Conservation (phyloP, 148 eudicot genomes). For the Dianthus caryophyllus region DNA sequence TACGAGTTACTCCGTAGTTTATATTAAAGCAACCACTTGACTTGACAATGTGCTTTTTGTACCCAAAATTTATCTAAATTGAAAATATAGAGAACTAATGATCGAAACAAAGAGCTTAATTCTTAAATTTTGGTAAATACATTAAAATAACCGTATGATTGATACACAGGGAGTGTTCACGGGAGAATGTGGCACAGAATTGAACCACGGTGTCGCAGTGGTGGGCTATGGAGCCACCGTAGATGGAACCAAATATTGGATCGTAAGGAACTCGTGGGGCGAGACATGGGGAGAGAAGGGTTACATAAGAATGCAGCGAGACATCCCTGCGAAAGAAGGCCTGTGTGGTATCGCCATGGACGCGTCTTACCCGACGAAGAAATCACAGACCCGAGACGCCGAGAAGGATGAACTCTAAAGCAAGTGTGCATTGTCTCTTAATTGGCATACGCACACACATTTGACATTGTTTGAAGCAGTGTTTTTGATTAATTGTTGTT, state of each 20-base stretch:
- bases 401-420: neutral
- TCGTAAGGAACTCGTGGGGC: conserved; percentile 84
- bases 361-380: conserved; percentile 64
- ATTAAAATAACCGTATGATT: too few species aligned
- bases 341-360: conserved; percentile 71
- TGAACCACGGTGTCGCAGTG: conserved; percentile 63
- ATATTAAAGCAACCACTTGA: too few species aligned
- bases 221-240: conserved; percentile 68
- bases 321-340: conserved; percentile 40
- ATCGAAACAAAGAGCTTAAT: too few species aligned
- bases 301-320: conserved; percentile 60
- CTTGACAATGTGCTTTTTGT: too few species aligned
- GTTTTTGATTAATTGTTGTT: too few species aligned
- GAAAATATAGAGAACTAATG: too few species aligned
- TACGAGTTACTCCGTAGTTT: too few species aligned
- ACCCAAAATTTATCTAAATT: too few species aligned
- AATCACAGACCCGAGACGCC: conserved; percentile 26
- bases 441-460: too few species aligned
- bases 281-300: conserved; percentile 78
- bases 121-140: too few species aligned
- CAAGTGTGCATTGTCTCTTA: conserved; percentile 15
- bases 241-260: conserved; percentile 83
- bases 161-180: conserved; percentile 71
- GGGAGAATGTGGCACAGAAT: conserved; percentile 55
- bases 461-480: too few species aligned